Conservation (phyloP, 495 filamentous ascomycete genomes). For the Xylaria cubensis region DNA sequence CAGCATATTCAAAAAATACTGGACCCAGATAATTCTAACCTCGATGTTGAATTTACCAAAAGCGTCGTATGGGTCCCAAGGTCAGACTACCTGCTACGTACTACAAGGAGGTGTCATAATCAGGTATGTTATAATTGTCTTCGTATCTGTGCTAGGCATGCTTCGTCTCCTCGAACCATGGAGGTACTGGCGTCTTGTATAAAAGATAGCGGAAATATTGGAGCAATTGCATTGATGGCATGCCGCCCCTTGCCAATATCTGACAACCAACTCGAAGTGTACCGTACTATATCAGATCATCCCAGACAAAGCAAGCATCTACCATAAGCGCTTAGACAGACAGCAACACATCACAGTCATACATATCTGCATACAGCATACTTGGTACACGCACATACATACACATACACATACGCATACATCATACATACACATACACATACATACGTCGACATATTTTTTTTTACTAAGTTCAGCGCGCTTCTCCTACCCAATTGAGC, state of each 20-base stretch:
- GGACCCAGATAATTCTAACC: background rate
- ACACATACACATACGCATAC: background rate
- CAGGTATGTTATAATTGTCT: background rate
- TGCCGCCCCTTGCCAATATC: slow-evolving; percentile 14
- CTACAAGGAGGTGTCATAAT: background rate
- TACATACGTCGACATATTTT: background rate
- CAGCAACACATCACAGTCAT: background rate
- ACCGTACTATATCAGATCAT: background rate
- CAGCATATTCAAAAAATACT: background rate
- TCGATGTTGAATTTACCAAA: background rate
- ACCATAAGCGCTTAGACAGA: slow-evolving; percentile 20
- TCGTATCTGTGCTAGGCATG: background rate
- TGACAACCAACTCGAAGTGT: background rate
- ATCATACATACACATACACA: background rate
- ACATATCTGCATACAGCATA: background rate
- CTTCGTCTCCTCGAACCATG: background rate
- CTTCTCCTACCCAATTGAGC: slow-evolving; percentile 13
- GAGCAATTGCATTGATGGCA: slow-evolving; percentile 14
- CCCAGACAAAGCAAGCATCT: background rate
- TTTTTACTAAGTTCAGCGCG: background rate
- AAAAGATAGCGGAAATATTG: background rate
- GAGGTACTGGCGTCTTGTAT: background rate
- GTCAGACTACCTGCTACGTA: background rate
- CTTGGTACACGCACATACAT: background rate
- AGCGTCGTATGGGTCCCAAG: background rate